phyloP scores from a whole-genome alignment of 345 rosid genomes.

The Hibiscus tridactylites region DNA sequence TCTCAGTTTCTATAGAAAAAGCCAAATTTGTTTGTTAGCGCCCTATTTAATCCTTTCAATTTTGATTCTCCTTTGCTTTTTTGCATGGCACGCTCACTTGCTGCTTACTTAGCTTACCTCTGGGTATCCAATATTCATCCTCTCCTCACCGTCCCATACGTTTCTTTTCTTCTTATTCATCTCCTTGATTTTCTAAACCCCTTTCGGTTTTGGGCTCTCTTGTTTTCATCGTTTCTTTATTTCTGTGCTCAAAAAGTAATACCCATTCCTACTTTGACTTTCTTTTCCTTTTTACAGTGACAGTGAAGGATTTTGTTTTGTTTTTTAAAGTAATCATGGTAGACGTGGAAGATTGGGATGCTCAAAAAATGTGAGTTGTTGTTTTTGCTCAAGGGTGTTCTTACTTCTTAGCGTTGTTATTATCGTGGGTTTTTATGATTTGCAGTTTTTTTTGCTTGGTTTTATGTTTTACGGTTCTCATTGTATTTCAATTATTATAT shows the following conservation, averaged over 20 bases:
- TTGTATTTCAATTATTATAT: not conserved
- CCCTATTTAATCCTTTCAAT: not conserved
- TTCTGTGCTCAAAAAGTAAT: not conserved
- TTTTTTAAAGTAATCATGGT: not conserved
- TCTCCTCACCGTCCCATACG: not conserved
- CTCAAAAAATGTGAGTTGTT: conserved; percentile 7
- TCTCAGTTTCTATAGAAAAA: not conserved
- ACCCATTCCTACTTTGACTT: not conserved
- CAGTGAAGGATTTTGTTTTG: not conserved
- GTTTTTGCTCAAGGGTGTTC: not conserved
- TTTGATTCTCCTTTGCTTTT: conserved; percentile 1
- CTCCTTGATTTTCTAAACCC: not conserved
- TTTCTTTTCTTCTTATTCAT: not conserved
- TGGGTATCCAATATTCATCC: not conserved
- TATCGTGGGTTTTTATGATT: not conserved
- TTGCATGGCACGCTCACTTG: conserved; percentile 27
- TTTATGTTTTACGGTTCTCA: not conserved
- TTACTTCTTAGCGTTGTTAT: not conserved
- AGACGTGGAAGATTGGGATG: conserved; percentile 6
- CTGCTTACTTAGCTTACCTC: conserved; percentile 1
- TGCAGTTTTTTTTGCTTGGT: not conserved
- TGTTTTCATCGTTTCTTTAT: conserved; percentile 5
- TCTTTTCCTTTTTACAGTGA: not conserved
- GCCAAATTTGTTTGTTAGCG: conserved; percentile 8
- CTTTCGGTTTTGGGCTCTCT: not conserved